A percentile compares a stretch with the other conserved stretches of the same genome.
phyloP scores from a whole-genome alignment of 306 rosid species.

The Acacia crassicarpa region DNA sequence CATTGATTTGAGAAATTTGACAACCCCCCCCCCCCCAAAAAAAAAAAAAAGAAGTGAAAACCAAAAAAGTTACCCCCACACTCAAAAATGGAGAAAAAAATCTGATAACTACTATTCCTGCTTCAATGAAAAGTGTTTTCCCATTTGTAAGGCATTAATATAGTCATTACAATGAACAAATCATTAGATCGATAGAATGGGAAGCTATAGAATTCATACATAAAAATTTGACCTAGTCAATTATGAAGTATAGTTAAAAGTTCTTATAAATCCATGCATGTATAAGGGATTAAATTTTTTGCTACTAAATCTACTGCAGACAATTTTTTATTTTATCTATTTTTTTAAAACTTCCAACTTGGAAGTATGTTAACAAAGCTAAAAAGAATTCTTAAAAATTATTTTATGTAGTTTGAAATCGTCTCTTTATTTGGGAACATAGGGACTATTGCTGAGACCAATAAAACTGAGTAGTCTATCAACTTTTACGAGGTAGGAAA shows the following conservation, averaged over 20 bases:
- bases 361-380: background rate
- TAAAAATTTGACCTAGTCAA: background rate
- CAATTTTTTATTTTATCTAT: background rate
- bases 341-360: background rate
- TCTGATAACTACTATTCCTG: background rate
- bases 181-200: constrained; percentile 1
- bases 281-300: background rate
- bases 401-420: background rate
- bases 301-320: background rate
- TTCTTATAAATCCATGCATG: background rate
- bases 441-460: background rate
- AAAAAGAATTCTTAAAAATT: background rate
- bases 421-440: background rate
- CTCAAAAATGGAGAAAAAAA: no score
- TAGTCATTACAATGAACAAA: constrained; percentile 1
- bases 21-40: background rate
- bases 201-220: background rate
- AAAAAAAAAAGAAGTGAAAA: background rate
- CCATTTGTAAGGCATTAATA: background rate
- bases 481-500: background rate
- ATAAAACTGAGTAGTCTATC: background rate
- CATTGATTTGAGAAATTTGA: background rate
- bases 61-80: background rate
- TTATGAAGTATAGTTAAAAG: constrained; percentile 6
- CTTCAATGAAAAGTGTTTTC: background rate